Percentiles rank a stretch among this genome's conserved stretches.
Evolutionary conservation across 176 grass and related monocot species (phyloP).

Genomic region (Paspalum notatum): DNA sequence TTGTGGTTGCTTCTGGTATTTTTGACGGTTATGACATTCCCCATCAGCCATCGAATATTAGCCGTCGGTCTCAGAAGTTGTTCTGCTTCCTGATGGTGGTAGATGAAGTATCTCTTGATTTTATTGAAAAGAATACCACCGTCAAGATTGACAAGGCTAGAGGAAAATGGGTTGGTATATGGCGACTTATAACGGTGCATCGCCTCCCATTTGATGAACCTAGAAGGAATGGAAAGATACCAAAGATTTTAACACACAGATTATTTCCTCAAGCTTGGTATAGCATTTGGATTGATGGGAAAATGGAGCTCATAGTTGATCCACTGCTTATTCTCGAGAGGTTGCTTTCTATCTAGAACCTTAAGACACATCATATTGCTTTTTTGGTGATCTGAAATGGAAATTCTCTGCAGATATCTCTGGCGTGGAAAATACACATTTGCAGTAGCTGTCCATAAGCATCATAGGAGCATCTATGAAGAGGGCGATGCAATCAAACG

Average conservation of each 20-base stretch:
- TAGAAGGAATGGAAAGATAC: conserved; percentile 97
- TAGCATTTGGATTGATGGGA: conserved; percentile 99
- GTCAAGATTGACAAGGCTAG: conserved; percentile 68
- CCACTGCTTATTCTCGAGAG: conserved; percentile 96
- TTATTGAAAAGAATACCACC: conserved; percentile 82
- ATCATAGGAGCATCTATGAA: conserved; percentile 95
- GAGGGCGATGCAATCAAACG: conserved; percentile 96
- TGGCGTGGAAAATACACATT: conserved; percentile 89
- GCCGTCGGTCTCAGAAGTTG: conserved; percentile 75
- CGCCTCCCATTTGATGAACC: conserved; percentile 90
- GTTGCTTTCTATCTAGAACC: conserved; percentile 39
- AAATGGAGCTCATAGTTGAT: conserved; percentile 99
- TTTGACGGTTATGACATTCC: conserved; percentile 98
- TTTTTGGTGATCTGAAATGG: not conserved
- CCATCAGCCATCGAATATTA: conserved; percentile 91
- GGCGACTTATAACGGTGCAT: conserved; percentile 74
- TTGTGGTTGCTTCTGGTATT: conserved; percentile 97
- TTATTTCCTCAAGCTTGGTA: conserved; percentile 91
- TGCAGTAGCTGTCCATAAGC: conserved; percentile 90
- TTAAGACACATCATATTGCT: not conserved
- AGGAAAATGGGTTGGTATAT: conserved; percentile 96
- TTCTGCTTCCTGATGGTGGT: conserved; percentile 99
- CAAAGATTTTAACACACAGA: conserved; percentile 93
- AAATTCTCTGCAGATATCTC: conserved; percentile 68
- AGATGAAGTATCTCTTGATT: conserved; percentile 88